A percentile compares a stretch with the other conserved stretches of the same genome.
phyloP scores from a whole-genome alignment of 1,284 basidiomycete genomes.

The Sanghuangporus weigelae region DNA sequence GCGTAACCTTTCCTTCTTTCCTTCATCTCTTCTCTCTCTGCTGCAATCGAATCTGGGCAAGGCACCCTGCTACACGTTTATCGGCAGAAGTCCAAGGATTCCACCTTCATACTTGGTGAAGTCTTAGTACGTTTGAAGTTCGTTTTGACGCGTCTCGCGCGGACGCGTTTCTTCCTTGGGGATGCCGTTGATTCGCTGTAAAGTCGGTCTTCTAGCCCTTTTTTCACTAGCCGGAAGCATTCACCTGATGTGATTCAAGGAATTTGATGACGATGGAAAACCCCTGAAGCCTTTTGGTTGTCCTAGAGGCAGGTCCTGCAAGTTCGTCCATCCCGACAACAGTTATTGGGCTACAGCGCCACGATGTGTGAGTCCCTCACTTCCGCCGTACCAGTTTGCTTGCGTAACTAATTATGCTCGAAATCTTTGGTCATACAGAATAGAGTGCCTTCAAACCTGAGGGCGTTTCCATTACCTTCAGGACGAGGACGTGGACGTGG shows the following conservation, averaged over 20 bases:
- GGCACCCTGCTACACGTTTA: no score
- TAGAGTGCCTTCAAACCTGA: background rate
- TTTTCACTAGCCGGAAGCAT: no score
- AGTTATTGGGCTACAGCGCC: background rate
- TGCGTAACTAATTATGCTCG: background rate
- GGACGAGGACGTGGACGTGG: background rate
- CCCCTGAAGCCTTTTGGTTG: background rate
- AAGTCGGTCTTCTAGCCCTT: background rate
- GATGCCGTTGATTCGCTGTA: conserved; percentile 8
- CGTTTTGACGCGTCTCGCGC: background rate
- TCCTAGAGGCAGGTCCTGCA: background rate
- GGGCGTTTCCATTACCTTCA: background rate
- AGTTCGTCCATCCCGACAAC: conserved; percentile 12
- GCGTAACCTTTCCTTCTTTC: no score
- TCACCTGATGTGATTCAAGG: background rate
- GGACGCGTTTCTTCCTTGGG: background rate
- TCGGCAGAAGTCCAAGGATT: background rate
- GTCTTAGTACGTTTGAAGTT: background rate
- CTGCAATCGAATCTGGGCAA: no score
- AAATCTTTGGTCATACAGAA: background rate
- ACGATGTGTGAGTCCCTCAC: background rate
- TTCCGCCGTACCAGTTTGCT: background rate
- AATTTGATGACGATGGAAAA: conserved; percentile 10
- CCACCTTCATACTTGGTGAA: background rate
- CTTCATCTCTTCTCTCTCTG: no score